Evolutionary conservation across 2,329 filamentous ascomycete genomes (phyloP), one percentile per base, ranked within the genome.

Genomic region (Epichloe sylvatica): DNA sequence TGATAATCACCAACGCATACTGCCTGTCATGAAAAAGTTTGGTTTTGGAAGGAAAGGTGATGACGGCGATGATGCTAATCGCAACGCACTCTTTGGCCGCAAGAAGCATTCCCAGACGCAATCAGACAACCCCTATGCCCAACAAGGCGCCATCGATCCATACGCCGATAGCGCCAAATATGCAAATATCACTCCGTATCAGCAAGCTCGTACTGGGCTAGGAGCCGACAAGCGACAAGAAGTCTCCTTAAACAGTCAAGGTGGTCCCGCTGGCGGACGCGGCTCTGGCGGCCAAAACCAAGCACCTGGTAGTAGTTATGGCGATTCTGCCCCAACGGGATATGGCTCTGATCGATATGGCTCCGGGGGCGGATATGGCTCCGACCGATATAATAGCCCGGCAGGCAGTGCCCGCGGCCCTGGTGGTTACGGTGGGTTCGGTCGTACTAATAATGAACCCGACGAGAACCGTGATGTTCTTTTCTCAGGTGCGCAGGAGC

Each of bases 361-460:
- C 2, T 71, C 70, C 13, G 62, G 62, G 19, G 67, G 67, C 36
- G 74, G 75, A 35, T 79, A 80, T 52, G 73, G 73, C 12, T 65
- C 64, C 53, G 78, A 75, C 56, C 67, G 71, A 62, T 80, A 60
- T 54, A 53, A 56, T 34, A 53, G 50, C 11, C 59, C 62, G 15
- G 54, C 65, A 9, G 54, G 63, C 33, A 61, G 61, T 38, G 60
- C 66, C 51, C 64, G 68, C 57, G 74, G 76, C 12, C 71, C 74
- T 11, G 76, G 77, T 44, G 79, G 79, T 30, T 83, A 83, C 54
- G 80, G 80, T 36, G 78, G 78, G 6, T 66, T 83, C 50, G 77
- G 76, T 43, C 67, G 68, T 45, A 62, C 63, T 34, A 67, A 69
- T 52, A 64, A 60, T 44, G 60, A 65, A 46, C 68, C 70, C 5